A percentile compares a stretch with the other conserved stretches of the same genome.
Conservation (phyloP, 2,329 filamentous ascomycete genomes). For the Periconia digitata region DNA sequence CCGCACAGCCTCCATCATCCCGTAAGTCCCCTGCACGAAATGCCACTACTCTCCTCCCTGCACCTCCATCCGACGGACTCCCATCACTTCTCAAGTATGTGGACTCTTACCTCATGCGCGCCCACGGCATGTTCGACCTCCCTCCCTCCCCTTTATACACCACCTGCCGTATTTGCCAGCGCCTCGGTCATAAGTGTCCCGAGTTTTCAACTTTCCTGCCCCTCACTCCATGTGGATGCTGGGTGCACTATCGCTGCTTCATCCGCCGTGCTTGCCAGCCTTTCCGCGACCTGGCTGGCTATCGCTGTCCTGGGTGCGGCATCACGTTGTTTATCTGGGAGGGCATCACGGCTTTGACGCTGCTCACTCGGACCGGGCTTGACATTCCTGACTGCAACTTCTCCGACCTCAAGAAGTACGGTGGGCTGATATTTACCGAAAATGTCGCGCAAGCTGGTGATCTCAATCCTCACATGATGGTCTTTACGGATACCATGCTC, state of each 20-base stretch:
- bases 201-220: constrained; percentile 17
- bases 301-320: constrained; percentile 17
- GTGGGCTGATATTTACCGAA: no score
- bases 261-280: constrained; percentile 9
- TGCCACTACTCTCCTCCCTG: no score
- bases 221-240: constrained; percentile 24
- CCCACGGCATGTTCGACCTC: constrained; percentile 8
- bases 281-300: not conserved
- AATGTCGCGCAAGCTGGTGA: not conserved
- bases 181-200: not conserved
- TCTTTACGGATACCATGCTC: no score
- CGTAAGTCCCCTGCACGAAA: no score
- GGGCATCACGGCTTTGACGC: constrained; percentile 21
- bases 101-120: constrained; percentile 19
- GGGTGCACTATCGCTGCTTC: constrained; percentile 29
- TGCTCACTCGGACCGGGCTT: constrained; percentile 20
- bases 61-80: no score
- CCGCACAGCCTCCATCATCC: no score
- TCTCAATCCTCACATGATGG: no score
- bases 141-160: constrained; percentile 13
- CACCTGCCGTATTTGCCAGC: constrained; percentile 7
- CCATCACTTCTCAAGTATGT: constrained; percentile 23
- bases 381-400: constrained; percentile 4
- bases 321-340: constrained; percentile 22
- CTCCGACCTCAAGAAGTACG: no score